Percentiles rank a stretch among this genome's conserved stretches.
Conservation (phyloP, 2,329 filamentous ascomycete species). For the Aspergillus phoenicis region DNA sequence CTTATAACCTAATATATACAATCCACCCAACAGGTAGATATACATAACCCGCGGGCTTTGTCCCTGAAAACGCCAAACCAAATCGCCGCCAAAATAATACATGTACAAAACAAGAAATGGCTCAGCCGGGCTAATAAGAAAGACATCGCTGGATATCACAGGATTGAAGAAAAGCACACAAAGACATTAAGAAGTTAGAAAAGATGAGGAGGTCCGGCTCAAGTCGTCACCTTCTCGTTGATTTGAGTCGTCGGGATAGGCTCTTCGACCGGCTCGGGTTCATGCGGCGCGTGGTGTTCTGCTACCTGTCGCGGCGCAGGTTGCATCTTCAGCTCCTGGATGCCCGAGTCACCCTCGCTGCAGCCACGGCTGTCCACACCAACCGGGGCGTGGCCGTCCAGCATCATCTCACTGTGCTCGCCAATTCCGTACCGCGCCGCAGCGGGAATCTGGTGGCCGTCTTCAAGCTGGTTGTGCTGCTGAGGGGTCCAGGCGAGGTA, state of each 20-base stretch:
- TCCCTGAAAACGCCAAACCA: background rate
- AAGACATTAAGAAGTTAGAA: conserved; percentile 15
- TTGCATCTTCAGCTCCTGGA: conserved; percentile 36
- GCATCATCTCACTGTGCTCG: conserved; percentile 63
- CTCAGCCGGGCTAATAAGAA: conserved; percentile 27
- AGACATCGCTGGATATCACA: conserved; percentile 33
- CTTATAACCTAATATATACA: conserved; percentile 20
- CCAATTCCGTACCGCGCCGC: conserved; percentile 62
- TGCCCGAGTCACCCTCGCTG: conserved; percentile 32
- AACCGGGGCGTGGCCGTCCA: conserved; percentile 55
- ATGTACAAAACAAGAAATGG: conserved; percentile 17
- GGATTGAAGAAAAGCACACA: conserved; percentile 9
- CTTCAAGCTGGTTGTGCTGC: conserved; percentile 45
- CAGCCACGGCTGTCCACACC: conserved; percentile 34
- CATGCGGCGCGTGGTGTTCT: conserved; percentile 27
- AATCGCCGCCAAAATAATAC: conserved; percentile 16
- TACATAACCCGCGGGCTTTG: conserved; percentile 8
- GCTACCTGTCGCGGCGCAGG: conserved; percentile 32
- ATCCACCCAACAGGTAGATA: conserved; percentile 7
- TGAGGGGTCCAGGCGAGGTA: conserved; percentile 55
- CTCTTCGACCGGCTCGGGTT: conserved; percentile 17
- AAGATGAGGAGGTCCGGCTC: background rate
- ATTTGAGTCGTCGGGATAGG: conserved; percentile 20
- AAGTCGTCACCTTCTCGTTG: conserved; percentile 26
- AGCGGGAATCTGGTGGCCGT: conserved; percentile 58